These are phyloP conservation scores for Globisporangium rhizosaccharum DNA, from an alignment of 352 stramenopile genomes.

Conservation along the genomic window DNA sequence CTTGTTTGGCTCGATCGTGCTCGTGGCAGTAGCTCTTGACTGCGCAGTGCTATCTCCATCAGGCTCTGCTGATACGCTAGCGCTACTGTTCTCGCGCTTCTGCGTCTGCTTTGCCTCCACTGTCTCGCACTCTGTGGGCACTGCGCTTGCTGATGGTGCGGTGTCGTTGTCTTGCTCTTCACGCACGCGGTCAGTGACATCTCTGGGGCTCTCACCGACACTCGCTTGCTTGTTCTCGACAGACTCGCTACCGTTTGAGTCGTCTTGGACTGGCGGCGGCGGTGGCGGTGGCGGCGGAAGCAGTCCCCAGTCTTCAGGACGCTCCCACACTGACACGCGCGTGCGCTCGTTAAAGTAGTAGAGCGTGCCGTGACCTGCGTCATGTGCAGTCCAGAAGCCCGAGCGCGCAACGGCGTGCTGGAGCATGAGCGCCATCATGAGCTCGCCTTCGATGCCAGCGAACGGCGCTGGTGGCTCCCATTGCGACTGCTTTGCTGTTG, in stretches of 20 bases:
- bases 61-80: too few relatives aligned
- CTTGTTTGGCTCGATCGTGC: neutral
- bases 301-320: conserved; percentile 51
- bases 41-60: too few relatives aligned
- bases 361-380: conserved; percentile 59
- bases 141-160: too few relatives aligned
- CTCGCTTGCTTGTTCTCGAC: neutral
- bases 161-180: conserved; percentile 6
- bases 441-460: conserved; percentile 45
- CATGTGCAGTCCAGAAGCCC: conserved; percentile 63
- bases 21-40: too few relatives aligned
- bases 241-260: neutral
- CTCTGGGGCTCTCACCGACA: too few relatives aligned
- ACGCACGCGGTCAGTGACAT: too few relatives aligned
- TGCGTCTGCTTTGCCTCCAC: too few relatives aligned
- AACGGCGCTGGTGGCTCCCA: conserved; percentile 55
- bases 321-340: conserved; percentile 63
- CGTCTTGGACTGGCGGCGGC: conserved; percentile 12
- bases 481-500: conserved; percentile 34
- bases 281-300: conserved; percentile 21
- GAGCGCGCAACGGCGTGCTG: conserved; percentile 60
- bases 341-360: conserved; percentile 83
- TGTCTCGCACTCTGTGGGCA: neutral
- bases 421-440: conserved; percentile 86
- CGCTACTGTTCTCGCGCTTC: too few relatives aligned